Evolutionary conservation across 495 filamentous ascomycete genomes (phyloP).

Genomic region (Saxophila tyrrhenica): DNA sequence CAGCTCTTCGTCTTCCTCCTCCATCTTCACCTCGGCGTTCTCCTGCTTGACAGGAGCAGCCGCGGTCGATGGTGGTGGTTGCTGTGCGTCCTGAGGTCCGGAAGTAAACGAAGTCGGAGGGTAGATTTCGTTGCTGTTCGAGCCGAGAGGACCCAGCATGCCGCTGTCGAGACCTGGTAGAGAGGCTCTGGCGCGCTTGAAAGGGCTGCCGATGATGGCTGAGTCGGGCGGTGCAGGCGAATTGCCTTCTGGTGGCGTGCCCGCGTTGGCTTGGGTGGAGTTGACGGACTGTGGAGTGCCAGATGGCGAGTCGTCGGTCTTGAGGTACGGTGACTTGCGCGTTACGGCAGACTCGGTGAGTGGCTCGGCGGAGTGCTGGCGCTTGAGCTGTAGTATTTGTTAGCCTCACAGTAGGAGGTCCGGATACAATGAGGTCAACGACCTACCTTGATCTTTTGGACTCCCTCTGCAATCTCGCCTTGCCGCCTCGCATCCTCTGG

Average conservation of each 20-base stretch:
- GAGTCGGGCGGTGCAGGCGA: constrained; percentile 29
- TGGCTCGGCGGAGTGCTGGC: constrained; percentile 79
- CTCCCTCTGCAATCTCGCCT: constrained; percentile 79
- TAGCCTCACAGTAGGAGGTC: neutral
- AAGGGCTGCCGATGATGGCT: constrained; percentile 57
- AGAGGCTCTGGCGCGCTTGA: constrained; percentile 73
- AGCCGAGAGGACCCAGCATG: constrained; percentile 7
- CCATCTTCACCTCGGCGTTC: constrained; percentile 10
- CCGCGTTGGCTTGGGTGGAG: constrained; percentile 16
- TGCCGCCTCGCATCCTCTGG: constrained; percentile 73
- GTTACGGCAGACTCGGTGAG: constrained; percentile 38
- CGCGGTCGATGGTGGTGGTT: neutral
- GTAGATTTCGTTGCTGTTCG: constrained; percentile 5
- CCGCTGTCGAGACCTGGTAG: constrained; percentile 35
- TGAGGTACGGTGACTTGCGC: constrained; percentile 24
- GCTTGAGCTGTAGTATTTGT: constrained; percentile 61
- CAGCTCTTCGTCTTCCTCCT: constrained; percentile 12
- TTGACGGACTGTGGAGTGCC: constrained; percentile 17
- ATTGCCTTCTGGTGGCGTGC: constrained; percentile 13
- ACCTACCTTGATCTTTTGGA: constrained; percentile 84
- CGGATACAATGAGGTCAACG: constrained; percentile 10
- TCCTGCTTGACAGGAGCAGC: constrained; percentile 8
- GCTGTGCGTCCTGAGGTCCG: neutral
- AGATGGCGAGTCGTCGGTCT: constrained; percentile 9
- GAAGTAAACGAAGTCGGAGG: neutral